Evolutionary conservation across 306 rosid species (phyloP).

Genomic region (Abrus pulchellus): DNA sequence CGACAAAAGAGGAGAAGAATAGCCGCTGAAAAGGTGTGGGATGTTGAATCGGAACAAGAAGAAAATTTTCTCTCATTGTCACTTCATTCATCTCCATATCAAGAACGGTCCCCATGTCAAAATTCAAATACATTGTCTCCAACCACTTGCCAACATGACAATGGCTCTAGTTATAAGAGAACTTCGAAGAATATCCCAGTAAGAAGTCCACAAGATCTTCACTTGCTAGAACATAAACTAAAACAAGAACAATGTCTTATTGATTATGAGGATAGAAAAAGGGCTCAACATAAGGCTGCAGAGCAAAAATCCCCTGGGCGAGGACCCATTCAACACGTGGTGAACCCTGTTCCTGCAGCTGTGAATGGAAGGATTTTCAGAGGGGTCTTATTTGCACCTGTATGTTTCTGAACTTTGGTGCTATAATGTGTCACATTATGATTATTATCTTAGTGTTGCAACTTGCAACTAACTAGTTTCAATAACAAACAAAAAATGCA

Average conservation of each 20-base stretch:
- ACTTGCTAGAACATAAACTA: constrained; percentile 43
- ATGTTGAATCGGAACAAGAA: constrained; percentile 76
- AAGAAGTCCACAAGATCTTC: constrained; percentile 53
- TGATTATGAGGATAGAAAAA: constrained; percentile 48
- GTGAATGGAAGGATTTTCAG: constrained; percentile 72
- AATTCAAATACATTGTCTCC: constrained; percentile 55
- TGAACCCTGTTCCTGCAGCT: constrained; percentile 35
- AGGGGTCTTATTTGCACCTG: constrained; percentile 84
- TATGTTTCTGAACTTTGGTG: constrained; percentile 47
- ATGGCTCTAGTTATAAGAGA: constrained; percentile 43
- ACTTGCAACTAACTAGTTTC: background rate
- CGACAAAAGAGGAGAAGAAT: constrained; percentile 80
- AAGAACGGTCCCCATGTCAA: constrained; percentile 63
- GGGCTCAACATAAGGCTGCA: constrained; percentile 41
- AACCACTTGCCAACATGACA: constrained; percentile 44
- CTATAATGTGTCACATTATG: background rate
- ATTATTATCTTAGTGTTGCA: background rate
- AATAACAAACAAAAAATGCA: constrained; percentile 44
- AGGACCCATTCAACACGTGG: constrained; percentile 62
- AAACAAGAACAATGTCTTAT: constrained; percentile 51
- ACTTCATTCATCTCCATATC: constrained; percentile 84
- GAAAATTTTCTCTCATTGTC: constrained; percentile 84
- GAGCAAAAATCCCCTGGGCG: constrained; percentile 47
- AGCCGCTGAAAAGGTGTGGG: constrained; percentile 58
- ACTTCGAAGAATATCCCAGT: constrained; percentile 26